Evolutionary conservation across 805 yeast genomes (phyloP), one percentile per base, ranked within the genome.

Genomic region (Nakazawaea laoshanensis): DNA sequence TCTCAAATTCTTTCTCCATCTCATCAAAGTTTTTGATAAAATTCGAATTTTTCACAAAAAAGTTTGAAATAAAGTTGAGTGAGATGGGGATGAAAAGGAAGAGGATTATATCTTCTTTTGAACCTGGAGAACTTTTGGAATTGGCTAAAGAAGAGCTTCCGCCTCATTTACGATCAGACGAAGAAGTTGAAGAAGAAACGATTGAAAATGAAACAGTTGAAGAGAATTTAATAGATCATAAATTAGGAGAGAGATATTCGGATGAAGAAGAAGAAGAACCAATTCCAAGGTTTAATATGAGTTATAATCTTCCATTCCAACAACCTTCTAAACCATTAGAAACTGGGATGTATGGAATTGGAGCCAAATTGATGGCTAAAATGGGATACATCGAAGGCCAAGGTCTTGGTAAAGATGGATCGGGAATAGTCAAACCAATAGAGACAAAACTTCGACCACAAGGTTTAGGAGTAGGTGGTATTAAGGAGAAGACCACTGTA

Each of bases 361-460:
- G 97, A 23, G 95, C 95, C 3, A 56, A 67, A 31, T 57, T 89
- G 32, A 53, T 89, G 58, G 64, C 74, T 39, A 70, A 75, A 41
- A 88, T 89, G 97, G 98, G 98, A 0, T 88, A 84, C 54, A 66
- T 67, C 6, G 70, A 70, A 25, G 97, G 98, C 0, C 63, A 70
- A 46, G 97, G 96, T 1, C 65, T 89, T n/a, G 98, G 98, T 2
- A 59, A 60, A 4, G 52, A 64, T 16, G 73, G 76, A 2, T 67
- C 67, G 32, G 98, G 98, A 27, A 85, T 86, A 1, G 65, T 67
- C 0, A 72, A 67, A n/a, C 96, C 97, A 0, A 75, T 89, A 5
- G 79, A 83, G 40, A 79, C 83, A 3, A 67, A 69, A 33, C 50
- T 70, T 19, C 58, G 92, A 24, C 81, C 83, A 0, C 70, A 67